phyloP scores from a whole-genome alignment of 225 moss, liverwort and hornwort species.

The Anthoceros angustus region DNA sequence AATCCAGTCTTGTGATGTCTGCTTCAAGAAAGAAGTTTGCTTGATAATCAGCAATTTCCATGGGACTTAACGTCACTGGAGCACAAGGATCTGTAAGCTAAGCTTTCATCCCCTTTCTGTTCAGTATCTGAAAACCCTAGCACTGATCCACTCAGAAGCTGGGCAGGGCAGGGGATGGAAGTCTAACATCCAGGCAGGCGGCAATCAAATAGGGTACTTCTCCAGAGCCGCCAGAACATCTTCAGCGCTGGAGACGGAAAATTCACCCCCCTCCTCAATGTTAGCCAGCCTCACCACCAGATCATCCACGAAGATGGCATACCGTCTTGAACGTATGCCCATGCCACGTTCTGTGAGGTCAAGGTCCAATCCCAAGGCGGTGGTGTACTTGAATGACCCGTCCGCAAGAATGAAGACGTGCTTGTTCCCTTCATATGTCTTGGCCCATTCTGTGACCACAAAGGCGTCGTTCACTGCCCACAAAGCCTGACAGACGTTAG shows the following conservation, averaged over 20 bases:
- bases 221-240: slow-evolving; percentile 34
- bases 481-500: background rate
- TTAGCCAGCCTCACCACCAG: slow-evolving; percentile 50
- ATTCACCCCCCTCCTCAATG: slow-evolving; percentile 49
- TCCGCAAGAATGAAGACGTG: slow-evolving; percentile 47
- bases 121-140: too few relatives aligned
- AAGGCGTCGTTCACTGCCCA: slow-evolving; percentile 66
- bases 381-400: slow-evolving; percentile 60
- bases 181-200: background rate
- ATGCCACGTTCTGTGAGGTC: slow-evolving; percentile 66
- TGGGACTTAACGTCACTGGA: too few relatives aligned
- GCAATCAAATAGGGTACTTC: background rate
- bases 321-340: slow-evolving; percentile 60
- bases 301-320: slow-evolving; percentile 50
- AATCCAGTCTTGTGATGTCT: too few relatives aligned
- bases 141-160: background rate
- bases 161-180: background rate
- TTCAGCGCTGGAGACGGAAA: slow-evolving; percentile 47
- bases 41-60: too few relatives aligned
- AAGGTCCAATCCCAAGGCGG: slow-evolving; percentile 63
- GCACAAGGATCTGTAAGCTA: too few relatives aligned
- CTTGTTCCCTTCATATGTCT: slow-evolving; percentile 37
- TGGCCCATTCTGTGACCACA: slow-evolving; percentile 71
- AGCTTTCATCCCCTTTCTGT: too few relatives aligned
- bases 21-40: too few relatives aligned